Conservation (phyloP, 495 filamentous ascomycete species). For the Sphaerosporella brunnea region DNA sequence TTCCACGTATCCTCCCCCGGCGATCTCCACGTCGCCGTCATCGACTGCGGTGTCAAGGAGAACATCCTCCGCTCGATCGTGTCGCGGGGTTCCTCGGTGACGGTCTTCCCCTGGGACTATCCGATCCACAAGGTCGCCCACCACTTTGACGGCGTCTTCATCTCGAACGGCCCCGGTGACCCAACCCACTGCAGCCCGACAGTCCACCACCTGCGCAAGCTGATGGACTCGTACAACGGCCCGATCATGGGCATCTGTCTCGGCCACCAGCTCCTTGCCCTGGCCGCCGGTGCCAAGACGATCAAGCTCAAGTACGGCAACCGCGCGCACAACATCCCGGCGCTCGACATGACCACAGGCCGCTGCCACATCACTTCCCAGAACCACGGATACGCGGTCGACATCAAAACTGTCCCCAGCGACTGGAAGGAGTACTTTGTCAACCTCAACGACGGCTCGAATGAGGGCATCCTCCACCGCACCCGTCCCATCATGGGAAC, state of each 20-base stretch:
- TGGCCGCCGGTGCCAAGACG: slow-evolving; percentile 69
- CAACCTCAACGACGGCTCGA: slow-evolving; percentile 88
- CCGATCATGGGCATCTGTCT: slow-evolving; percentile 97
- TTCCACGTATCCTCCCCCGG: slow-evolving; percentile 75
- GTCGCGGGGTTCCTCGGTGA: slow-evolving; percentile 67
- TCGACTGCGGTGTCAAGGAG: slow-evolving; percentile 98
- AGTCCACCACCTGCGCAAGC: slow-evolving; percentile 66
- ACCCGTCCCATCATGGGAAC: slow-evolving; percentile 93
- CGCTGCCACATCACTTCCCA: slow-evolving; percentile 96
- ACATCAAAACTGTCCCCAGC: slow-evolving; percentile 51
- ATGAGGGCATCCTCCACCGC: slow-evolving; percentile 93
- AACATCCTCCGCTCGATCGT: slow-evolving; percentile 94
- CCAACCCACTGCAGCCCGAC: slow-evolving; percentile 89
- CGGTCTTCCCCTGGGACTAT: slow-evolving; percentile 87
- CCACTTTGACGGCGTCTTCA: slow-evolving; percentile 96
- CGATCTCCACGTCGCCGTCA: slow-evolving; percentile 74
- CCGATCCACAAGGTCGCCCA: slow-evolving; percentile 94
- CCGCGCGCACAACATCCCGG: slow-evolving; percentile 94
- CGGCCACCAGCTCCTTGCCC: slow-evolving; percentile 71
- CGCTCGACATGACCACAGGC: slow-evolving; percentile 81
- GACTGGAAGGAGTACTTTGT: slow-evolving; percentile 97
- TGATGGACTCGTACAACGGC: slow-evolving; percentile 78
- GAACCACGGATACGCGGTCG: slow-evolving; percentile 97
- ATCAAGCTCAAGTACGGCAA: slow-evolving; percentile 96
- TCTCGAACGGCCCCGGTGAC: slow-evolving; percentile 93